Base-by-base conservation (phyloP, 1,284 basidiomycete species). In the Mrakiaceae sp. region DNA sequence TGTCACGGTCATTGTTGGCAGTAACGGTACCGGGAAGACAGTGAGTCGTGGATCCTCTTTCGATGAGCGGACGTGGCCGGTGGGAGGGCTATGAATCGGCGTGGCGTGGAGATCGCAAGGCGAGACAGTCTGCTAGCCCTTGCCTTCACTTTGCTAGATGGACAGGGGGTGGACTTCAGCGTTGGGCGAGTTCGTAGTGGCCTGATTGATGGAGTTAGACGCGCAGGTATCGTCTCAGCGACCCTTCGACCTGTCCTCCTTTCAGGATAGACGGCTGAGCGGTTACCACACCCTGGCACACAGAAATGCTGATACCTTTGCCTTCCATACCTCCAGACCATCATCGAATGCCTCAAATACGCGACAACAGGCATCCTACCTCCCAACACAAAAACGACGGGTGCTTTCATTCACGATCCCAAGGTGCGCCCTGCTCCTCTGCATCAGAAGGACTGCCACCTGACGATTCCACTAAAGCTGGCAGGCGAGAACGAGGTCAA, bases 331-430 rank as follows among this genome's bases (percentile, higher is more conserved):
- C 27, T 7, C 9, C 70, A 83, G 72, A 98, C 95, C 1, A 90
- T 98, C 74, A 98, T 99, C 76, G 96, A 98, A 80, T 98, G 95
- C 77, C 83, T 98, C 74, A 98, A 98, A 79, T 99, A 98, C 75
- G 92, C 92, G 4, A 97, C 95, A 0, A 98, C 96, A 0, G 96
- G 96, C 47, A 94, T 98, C 75, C 86, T 98, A 70, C 96, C 96
- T 0, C 92, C 96, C 0, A 97, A 97, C 74, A 93, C 94, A 46
- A 93, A 95, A 69, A 27, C 27, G 55, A 95, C 95, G 43, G 96
- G 96, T 44, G 96, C 96, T 0, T 99, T 98, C 74, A 80, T 98
- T 5, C 95, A 98, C 74, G 96, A 99, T 77, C 96, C 96, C 0
- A 94, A 94, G 66, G 80, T 79, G 44, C 62, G 74, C 60, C 11